Conservation (phyloP, 1,284 basidiomycete genomes). For the Ustilago bromivora region DNA sequence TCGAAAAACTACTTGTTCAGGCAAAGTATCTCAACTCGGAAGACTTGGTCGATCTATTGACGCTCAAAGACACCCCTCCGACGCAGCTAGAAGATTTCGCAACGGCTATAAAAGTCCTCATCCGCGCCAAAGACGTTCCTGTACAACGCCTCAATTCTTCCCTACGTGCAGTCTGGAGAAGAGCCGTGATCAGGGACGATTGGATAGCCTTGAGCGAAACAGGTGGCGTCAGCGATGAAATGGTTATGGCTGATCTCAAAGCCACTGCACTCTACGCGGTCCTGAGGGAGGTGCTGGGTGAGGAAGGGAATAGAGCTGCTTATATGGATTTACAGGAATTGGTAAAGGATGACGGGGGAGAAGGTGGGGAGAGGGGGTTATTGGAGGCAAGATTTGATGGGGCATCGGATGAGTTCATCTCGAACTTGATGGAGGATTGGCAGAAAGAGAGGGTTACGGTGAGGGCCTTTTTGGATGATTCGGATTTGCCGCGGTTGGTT, state of each 20-base stretch:
- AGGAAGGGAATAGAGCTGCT: slow-evolving; percentile 11
- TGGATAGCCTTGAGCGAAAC: slow-evolving; percentile 58
- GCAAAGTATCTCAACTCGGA: slow-evolving; percentile 71
- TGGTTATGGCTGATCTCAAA: slow-evolving; percentile 35
- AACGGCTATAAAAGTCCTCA: slow-evolving; percentile 71
- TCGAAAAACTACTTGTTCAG: slow-evolving; percentile 64
- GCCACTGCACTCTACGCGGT: slow-evolving; percentile 40
- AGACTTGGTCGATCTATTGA: slow-evolving; percentile 73
- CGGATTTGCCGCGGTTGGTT: slow-evolving; percentile 37
- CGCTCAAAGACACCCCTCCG: slow-evolving; percentile 71
- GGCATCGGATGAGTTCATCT: slow-evolving; percentile 19
- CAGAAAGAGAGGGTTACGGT: slow-evolving; percentile 29
- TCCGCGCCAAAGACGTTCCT: slow-evolving; percentile 69
- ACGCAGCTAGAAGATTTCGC: slow-evolving; percentile 70
- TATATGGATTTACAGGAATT: slow-evolving; percentile 14
- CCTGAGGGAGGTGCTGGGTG: slow-evolving; percentile 25
- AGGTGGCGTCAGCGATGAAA: slow-evolving; percentile 44
- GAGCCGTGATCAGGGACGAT: slow-evolving; percentile 87
- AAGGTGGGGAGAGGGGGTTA: slow-evolving; percentile 7
- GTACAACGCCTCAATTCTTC: slow-evolving; percentile 65
- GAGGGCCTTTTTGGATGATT: slow-evolving; percentile 25
- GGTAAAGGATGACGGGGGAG: neutral
- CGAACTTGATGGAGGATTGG: slow-evolving; percentile 16
- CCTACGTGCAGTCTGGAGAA: slow-evolving; percentile 82
- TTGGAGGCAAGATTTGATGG: slow-evolving; percentile 13